A percentile compares a stretch with the other conserved stretches of the same genome.
phyloP scores from a whole-genome alignment of 2,329 filamentous ascomycete genomes.

The Thermomyces lanuginosus region DNA sequence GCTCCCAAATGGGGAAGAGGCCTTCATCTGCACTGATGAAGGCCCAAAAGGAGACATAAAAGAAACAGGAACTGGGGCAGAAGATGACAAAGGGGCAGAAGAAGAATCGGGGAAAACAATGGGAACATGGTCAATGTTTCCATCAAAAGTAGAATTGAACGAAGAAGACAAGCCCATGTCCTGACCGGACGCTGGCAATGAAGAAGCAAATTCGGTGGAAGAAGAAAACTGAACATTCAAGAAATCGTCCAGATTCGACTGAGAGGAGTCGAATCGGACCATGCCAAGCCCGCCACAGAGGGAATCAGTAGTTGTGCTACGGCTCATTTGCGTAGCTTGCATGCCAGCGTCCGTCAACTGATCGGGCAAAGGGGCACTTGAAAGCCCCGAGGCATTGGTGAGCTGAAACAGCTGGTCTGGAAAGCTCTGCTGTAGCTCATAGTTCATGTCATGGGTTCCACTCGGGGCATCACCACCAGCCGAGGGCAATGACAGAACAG shows the following conservation, averaged over 20 bases:
- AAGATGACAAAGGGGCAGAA: constrained; percentile 19
- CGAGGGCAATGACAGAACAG: constrained; percentile 13
- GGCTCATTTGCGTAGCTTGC: constrained; percentile 27
- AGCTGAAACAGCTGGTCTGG: constrained; percentile 11
- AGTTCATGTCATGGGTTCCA: constrained; percentile 9
- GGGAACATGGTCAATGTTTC: constrained; percentile 15
- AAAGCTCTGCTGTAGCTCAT: constrained; percentile 9
- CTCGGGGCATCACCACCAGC: constrained; percentile 12
- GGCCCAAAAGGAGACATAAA: constrained; percentile 13
- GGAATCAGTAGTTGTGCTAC: constrained; percentile 30
- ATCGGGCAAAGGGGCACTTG: constrained; percentile 12
- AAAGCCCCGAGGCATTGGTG: constrained; percentile 7
- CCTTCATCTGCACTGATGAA: constrained; percentile 34
- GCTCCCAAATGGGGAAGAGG: constrained; percentile 33
- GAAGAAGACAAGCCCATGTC: constrained; percentile 14
- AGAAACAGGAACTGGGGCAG: constrained; percentile 19
- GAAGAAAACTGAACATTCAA: constrained; percentile 15
- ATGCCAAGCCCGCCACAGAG: constrained; percentile 28
- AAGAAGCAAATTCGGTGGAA: too few species aligned
- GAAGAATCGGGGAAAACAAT: constrained; percentile 18
- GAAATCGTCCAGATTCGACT: constrained; percentile 19
- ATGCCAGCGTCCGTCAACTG: constrained; percentile 13
- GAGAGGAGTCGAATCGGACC: constrained; percentile 29
- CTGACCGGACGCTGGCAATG: constrained; percentile 14
- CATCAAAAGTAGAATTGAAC: constrained; percentile 11